Conservation (phyloP, 106 monocot species). For the Phalaenopsis equestris region DNA sequence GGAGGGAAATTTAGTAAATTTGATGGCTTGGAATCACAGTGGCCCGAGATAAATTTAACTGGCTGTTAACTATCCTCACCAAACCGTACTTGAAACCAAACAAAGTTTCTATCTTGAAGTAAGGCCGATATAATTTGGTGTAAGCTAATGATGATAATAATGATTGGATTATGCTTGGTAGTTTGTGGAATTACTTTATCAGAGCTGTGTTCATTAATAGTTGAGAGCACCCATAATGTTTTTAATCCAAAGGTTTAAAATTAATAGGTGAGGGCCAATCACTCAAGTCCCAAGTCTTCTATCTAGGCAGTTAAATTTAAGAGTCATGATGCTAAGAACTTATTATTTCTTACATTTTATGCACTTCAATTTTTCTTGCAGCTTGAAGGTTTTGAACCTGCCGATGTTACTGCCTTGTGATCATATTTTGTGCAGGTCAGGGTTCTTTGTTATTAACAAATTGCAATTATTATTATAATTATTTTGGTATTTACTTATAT, state of each 20-base stretch:
- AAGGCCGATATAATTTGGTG: too few species aligned
- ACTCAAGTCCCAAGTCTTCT: not conserved
- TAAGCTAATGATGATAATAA: too few species aligned
- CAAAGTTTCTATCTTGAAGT: too few species aligned
- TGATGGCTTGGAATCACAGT: too few species aligned
- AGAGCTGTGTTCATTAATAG: not conserved
- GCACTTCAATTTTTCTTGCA: constrained; percentile 4
- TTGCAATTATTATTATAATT: not conserved
- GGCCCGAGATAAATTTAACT: too few species aligned
- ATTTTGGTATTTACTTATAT: not conserved
- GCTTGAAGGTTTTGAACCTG: constrained; percentile 20
- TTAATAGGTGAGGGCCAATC: not conserved
- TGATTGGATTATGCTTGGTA: too few species aligned
- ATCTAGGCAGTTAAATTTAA: not conserved
- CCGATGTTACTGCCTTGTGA: constrained; percentile 19
- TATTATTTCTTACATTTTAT: not conserved
- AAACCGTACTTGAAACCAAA: too few species aligned
- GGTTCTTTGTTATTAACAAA: not conserved
- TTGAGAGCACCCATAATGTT: not conserved
- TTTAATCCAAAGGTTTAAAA: not conserved
- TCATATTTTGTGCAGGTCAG: constrained; percentile 25
- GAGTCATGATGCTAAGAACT: not conserved
- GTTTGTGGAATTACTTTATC: not conserved
- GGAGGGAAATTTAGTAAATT: too few species aligned
- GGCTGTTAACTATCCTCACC: too few species aligned